These are phyloP conservation scores for Aspergillus floridensis DNA, from an alignment of 2,329 filamentous ascomycete genomes.

Conservation along the genomic window DNA sequence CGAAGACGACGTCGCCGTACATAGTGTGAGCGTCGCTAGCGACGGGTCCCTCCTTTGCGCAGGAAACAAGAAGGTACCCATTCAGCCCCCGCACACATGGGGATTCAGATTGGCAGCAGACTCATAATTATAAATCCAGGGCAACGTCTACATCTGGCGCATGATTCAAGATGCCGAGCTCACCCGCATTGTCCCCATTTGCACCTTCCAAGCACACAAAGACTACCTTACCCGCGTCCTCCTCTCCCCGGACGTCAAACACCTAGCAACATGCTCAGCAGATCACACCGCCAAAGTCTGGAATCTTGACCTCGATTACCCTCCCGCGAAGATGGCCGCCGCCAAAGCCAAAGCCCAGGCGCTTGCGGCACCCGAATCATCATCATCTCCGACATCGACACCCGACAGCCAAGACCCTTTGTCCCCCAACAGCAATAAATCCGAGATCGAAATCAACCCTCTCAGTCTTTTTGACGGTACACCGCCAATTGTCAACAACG, in stretches of 20 bases:
- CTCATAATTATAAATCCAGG: slow-evolving; percentile 51
- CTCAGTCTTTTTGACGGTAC: slow-evolving; percentile 29
- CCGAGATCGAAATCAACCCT: slow-evolving; percentile 21
- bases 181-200: slow-evolving; percentile 80
- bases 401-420: slow-evolving; percentile 20
- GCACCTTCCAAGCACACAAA: slow-evolving; percentile 84
- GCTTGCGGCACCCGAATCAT: slow-evolving; percentile 12
- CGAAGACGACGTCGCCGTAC: slow-evolving; percentile 89
- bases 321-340: slow-evolving; percentile 38
- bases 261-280: slow-evolving; percentile 88
- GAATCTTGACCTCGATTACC: slow-evolving; percentile 73
- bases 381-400: slow-evolving; percentile 17
- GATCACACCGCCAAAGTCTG: slow-evolving; percentile 96
- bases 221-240: slow-evolving; percentile 91
- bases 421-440: slow-evolving; percentile 19
- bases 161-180: slow-evolving; percentile 79
- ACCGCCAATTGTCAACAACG: slow-evolving; percentile 24
- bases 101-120: not conserved
- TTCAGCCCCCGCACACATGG: not conserved
- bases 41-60: slow-evolving; percentile 91
- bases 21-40: slow-evolving; percentile 92
- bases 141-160: slow-evolving; percentile 96
- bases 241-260: slow-evolving; percentile 88
- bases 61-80: slow-evolving; percentile 76
- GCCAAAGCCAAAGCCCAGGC: slow-evolving; percentile 21